Conservation (phyloP, 768 basidiomycete species). For the Russula earlei region DNA sequence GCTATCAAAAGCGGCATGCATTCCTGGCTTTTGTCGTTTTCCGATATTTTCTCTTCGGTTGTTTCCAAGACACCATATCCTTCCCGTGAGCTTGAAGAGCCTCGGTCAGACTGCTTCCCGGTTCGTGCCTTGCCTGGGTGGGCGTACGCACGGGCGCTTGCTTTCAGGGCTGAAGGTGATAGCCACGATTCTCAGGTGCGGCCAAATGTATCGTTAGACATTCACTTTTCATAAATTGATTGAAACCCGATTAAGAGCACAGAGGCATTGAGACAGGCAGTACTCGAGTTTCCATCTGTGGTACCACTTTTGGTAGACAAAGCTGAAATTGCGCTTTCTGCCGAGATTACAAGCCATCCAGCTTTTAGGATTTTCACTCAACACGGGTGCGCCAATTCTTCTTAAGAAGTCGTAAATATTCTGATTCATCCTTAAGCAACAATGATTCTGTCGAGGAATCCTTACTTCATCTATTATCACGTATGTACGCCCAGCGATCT, state of each 20-base stretch:
- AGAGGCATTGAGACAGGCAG: conserved; percentile 60
- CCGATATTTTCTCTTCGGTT: conserved; percentile 35
- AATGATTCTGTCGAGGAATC: conserved; percentile 25
- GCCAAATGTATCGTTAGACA: neutral
- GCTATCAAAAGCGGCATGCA: conserved; percentile 73
- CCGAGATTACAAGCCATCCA: conserved; percentile 45
- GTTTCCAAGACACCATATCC: conserved; percentile 19
- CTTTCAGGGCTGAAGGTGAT: conserved; percentile 36
- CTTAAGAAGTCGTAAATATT: neutral
- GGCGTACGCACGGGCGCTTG: conserved; percentile 62
- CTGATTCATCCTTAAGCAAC: neutral
- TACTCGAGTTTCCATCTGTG: conserved; percentile 70
- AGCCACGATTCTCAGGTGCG: conserved; percentile 6
- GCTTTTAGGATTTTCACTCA: conserved; percentile 67
- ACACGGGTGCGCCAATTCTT: conserved; percentile 37
- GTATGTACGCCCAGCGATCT: conserved; percentile 80
- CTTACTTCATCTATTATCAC: conserved; percentile 69
- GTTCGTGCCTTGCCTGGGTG: conserved; percentile 63
- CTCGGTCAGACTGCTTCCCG: conserved; percentile 22
- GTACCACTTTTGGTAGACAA: conserved; percentile 81
- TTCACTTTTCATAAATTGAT: neutral
- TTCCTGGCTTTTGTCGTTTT: conserved; percentile 72
- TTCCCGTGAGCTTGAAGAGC: conserved; percentile 27
- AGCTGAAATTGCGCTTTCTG: conserved; percentile 57
- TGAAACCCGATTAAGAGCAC: conserved; percentile 50